Conservation (phyloP, 768 basidiomycete genomes). For the Ephemerocybe angulata region DNA sequence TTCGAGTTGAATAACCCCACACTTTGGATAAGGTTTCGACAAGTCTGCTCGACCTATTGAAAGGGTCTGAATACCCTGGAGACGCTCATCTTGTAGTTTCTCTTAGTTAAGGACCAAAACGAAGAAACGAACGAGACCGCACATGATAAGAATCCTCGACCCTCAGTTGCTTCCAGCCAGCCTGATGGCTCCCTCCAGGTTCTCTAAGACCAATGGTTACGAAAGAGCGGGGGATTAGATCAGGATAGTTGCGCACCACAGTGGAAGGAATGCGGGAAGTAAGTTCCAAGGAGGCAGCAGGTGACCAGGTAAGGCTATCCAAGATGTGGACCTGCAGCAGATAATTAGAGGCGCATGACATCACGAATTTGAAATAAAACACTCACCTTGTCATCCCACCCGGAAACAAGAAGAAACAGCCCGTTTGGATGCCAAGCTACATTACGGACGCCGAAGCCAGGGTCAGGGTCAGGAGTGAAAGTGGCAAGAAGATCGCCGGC, state of each 20-base stretch:
- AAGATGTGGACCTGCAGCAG: slow-evolving; percentile 65
- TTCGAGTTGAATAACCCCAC: slow-evolving; percentile 67
- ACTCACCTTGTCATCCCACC: slow-evolving; percentile 83
- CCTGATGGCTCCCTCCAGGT: slow-evolving; percentile 84
- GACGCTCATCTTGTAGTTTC: slow-evolving; percentile 53
- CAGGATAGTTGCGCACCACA: slow-evolving; percentile 41
- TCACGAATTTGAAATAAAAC: slow-evolving; percentile 10
- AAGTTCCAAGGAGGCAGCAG: slow-evolving; percentile 59
- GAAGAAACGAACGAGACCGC: slow-evolving; percentile 14
- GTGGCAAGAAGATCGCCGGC: slow-evolving; percentile 60
- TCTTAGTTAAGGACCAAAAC: not conserved
- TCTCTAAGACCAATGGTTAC: slow-evolving; percentile 37
- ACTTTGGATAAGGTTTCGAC: slow-evolving; percentile 61
- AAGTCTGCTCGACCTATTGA: slow-evolving; percentile 49
- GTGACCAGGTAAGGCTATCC: slow-evolving; percentile 72
- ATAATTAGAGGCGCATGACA: slow-evolving; percentile 6
- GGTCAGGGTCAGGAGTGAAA: slow-evolving; percentile 72
- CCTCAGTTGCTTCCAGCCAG: slow-evolving; percentile 82
- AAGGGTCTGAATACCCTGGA: slow-evolving; percentile 54
- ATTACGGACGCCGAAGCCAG: slow-evolving; percentile 76
- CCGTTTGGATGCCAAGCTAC: slow-evolving; percentile 87
- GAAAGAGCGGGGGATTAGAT: not conserved
- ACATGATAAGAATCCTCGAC: slow-evolving; percentile 89
- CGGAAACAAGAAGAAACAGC: slow-evolving; percentile 73
- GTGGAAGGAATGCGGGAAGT: slow-evolving; percentile 51